Conservation (phyloP, 2,329 filamentous ascomycete genomes). For the Aspergillus carbonarius region DNA sequence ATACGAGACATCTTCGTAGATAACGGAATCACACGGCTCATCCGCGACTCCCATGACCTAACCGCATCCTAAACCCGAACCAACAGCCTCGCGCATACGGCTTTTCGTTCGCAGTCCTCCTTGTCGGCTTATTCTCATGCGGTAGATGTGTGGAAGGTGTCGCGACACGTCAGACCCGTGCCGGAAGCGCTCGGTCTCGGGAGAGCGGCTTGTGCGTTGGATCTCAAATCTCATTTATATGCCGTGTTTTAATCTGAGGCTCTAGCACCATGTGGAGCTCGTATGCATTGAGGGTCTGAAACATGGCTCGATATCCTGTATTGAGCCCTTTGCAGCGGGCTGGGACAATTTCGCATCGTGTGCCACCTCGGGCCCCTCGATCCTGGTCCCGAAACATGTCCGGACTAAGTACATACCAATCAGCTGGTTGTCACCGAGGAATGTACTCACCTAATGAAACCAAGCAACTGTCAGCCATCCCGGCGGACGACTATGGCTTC, state of each 20-base stretch:
- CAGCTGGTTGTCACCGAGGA: no score
- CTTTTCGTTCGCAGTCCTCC: neutral
- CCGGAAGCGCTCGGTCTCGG: neutral
- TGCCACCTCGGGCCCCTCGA: no score
- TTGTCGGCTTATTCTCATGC: neutral
- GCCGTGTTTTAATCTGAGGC: neutral
- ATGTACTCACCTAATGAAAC: no score
- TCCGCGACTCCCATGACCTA: neutral
- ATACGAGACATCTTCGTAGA: neutral
- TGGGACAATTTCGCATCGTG: neutral
- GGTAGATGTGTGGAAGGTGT: neutral
- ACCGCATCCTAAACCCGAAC: neutral
- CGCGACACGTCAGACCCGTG: neutral
- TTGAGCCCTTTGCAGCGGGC: neutral
- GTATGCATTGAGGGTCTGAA: neutral
- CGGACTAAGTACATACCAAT: no score
- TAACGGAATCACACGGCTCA: neutral
- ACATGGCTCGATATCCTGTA: neutral
- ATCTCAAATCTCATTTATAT: neutral
- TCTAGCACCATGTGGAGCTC: constrained; percentile 1
- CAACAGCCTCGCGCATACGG: neutral
- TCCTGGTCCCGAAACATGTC: no score
- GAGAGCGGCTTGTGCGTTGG: neutral
- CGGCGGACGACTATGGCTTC: neutral
- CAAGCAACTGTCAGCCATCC: neutral